Conservation (phyloP, 805 yeast genomes). For the Cyberlindnera suaveolens region DNA sequence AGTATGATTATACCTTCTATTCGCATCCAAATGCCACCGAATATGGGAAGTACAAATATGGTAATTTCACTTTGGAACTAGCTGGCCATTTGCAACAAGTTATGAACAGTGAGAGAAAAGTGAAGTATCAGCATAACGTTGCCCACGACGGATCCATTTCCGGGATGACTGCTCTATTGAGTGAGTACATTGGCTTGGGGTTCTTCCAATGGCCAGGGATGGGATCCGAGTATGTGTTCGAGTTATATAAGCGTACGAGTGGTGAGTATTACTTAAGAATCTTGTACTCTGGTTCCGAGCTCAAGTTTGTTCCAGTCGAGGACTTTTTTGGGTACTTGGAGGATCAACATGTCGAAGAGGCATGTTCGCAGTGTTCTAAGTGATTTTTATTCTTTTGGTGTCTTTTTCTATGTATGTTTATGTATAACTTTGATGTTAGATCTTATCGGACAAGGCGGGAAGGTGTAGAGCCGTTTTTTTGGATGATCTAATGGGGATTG, state of each 20-base stretch:
- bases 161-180: conserved; percentile 30
- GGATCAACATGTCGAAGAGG: conserved; percentile 8
- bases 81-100: conserved; percentile 25
- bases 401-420: background rate
- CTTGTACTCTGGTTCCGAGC: conserved; percentile 29
- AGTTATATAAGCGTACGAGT: conserved; percentile 27
- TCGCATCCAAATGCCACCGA: conserved; percentile 29
- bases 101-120: conserved; percentile 22
- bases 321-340: conserved; percentile 18
- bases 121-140: conserved; percentile 34
- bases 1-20: conserved; percentile 35
- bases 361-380: conserved; percentile 7
- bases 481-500: no score
- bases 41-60: conserved; percentile 28
- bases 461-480: no score
- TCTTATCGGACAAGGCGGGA: no score
- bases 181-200: conserved; percentile 21
- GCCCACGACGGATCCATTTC: conserved; percentile 38
- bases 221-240: conserved; percentile 39
- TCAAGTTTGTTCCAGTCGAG: conserved; percentile 13
- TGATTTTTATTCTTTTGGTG: background rate
- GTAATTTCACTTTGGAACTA: conserved; percentile 33
- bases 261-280: conserved; percentile 28
- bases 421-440: no score
- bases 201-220: conserved; percentile 41